Conservation (phyloP, 345 rosid species). For the Brassica juncea region DNA sequence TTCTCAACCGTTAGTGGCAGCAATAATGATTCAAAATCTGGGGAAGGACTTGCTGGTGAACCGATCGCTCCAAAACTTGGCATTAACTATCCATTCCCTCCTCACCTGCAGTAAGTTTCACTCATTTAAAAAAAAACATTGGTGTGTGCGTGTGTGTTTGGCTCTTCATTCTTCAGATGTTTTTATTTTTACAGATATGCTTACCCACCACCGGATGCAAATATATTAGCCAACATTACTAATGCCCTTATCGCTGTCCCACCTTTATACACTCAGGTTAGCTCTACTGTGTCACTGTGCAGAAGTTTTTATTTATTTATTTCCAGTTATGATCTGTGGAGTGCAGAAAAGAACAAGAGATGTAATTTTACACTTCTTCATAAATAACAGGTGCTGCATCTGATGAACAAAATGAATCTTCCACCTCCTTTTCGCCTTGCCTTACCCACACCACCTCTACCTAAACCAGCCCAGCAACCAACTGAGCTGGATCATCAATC, state of each 20-base stretch:
- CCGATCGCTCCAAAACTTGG: constrained; percentile 90
- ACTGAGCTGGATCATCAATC: constrained; percentile 54
- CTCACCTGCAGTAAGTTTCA: constrained; percentile 71
- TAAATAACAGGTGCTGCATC: constrained; percentile 73
- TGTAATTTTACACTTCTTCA: constrained; percentile 2
- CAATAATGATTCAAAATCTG: constrained; percentile 42
- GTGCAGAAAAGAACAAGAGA: constrained; percentile 5
- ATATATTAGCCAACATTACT: constrained; percentile 88
- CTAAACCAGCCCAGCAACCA: constrained; percentile 54
- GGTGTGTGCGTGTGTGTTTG: background rate
- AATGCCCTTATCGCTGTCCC: constrained; percentile 99
- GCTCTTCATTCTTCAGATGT: constrained; percentile 11
- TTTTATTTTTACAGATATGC: constrained; percentile 69
- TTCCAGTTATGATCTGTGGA: constrained; percentile 8
- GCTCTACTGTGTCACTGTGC: constrained; percentile 9
- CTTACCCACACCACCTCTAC: constrained; percentile 88
- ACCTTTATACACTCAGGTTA: constrained; percentile 90
- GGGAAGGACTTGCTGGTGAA: constrained; percentile 47
- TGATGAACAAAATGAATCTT: constrained; percentile 99
- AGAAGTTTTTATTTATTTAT: background rate
- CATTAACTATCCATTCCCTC: constrained; percentile 90
- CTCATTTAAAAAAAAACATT: background rate
- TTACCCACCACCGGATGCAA: constrained; percentile 96
- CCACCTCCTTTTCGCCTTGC: constrained; percentile 97
- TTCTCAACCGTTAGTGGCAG: constrained; percentile 41